These are phyloP conservation scores for Selenicereus undatus DNA, from an alignment of 148 eudicot species.

Conservation along the genomic window DNA sequence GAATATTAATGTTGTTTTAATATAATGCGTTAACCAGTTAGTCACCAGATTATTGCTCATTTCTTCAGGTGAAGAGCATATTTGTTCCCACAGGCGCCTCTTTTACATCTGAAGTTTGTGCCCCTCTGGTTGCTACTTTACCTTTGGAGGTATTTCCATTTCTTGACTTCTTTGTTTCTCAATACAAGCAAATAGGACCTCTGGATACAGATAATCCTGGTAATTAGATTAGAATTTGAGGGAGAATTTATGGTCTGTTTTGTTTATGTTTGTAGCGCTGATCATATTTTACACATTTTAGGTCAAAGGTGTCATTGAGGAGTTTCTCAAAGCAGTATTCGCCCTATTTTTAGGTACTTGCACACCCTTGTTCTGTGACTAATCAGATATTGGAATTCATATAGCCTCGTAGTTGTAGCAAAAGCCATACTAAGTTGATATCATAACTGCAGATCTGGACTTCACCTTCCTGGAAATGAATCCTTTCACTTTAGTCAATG, in stretches of 20 bases:
- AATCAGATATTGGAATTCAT: neutral
- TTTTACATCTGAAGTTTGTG: constrained; percentile 78
- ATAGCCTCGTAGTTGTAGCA: neutral
- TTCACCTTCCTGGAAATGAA: constrained; percentile 97
- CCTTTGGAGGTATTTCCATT: constrained; percentile 78
- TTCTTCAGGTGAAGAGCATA: constrained; percentile 78
- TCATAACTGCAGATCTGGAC: constrained; percentile 64
- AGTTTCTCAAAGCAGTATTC: constrained; percentile 65
- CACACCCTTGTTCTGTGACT: neutral
- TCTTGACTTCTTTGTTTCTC: neutral
- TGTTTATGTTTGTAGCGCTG: neutral
- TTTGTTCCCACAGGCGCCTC: constrained; percentile 75
- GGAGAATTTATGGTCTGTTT: neutral
- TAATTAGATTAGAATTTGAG: neutral
- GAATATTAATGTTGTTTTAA: neutral
- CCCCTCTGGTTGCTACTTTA: constrained; percentile 95
- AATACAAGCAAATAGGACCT: no score
- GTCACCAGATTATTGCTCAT: constrained; percentile 16
- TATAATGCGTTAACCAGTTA: neutral
- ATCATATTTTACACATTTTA: constrained; percentile 20
- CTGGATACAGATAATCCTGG: neutral
- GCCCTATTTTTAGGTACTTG: constrained; percentile 64
- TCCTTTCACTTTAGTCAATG: constrained; percentile 87
- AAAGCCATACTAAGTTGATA: neutral
- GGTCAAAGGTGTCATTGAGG: constrained; percentile 79